Conservation (phyloP, 805 yeast species). For the Helenozyma baotianmanensis region DNA sequence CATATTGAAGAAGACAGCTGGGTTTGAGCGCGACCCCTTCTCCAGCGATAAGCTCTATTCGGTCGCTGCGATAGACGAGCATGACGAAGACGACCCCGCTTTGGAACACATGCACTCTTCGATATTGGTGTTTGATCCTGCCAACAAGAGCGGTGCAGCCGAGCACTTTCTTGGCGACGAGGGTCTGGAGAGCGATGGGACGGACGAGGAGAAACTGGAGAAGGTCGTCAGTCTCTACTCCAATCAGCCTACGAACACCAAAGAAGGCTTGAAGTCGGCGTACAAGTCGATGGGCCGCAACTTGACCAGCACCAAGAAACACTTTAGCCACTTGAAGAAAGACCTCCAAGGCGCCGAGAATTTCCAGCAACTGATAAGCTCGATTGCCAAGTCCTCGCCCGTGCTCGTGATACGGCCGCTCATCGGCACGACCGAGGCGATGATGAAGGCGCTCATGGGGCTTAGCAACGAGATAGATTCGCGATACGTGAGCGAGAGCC, state of each 20-base stretch:
- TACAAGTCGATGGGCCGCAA: constrained; percentile 68
- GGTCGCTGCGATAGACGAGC: constrained; percentile 28
- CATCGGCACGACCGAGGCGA: constrained; percentile 89
- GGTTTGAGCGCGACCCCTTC: constrained; percentile 16
- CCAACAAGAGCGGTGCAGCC: too few species aligned
- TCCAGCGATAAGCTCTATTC: constrained; percentile 25
- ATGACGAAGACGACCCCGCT: constrained; percentile 20
- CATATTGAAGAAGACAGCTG: constrained; percentile 19
- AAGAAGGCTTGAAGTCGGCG: constrained; percentile 73
- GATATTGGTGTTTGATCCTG: constrained; percentile 19
- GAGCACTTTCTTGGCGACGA: too few species aligned
- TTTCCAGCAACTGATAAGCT: constrained; percentile 61
- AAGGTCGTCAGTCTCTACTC: constrained; percentile 67
- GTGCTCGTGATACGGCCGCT: constrained; percentile 76
- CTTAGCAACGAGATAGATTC: constrained; percentile 78
- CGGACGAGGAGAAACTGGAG: constrained; percentile 27
- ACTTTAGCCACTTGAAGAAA: constrained; percentile 53
- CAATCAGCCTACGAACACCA: constrained; percentile 69
- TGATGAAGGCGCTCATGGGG: constrained; percentile 79
- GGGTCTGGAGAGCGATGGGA: too few species aligned
- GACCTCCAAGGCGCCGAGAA: constrained; percentile 62
- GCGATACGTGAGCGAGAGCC: constrained; percentile 48
- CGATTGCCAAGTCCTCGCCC: constrained; percentile 74
- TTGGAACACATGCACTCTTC: constrained; percentile 16
- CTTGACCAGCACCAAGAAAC: constrained; percentile 58